Evolutionary conservation across 2,329 filamentous ascomycete genomes (phyloP).

Genomic region (Colletotrichum sp.): DNA sequence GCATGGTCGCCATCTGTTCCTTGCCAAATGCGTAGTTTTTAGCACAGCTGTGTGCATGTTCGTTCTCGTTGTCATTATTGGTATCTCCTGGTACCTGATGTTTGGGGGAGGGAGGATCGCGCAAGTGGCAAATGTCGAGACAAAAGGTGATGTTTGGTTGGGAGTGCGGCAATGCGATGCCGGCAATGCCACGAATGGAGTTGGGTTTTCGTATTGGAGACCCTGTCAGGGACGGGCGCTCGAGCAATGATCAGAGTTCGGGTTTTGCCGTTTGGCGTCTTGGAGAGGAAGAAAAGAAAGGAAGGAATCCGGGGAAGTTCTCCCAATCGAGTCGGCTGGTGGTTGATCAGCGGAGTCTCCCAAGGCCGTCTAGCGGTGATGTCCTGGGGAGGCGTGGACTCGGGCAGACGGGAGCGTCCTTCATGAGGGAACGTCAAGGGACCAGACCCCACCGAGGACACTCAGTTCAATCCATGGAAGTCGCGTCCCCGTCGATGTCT

Average conservation of each 20-base stretch:
- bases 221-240: neutral
- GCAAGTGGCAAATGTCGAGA: neutral
- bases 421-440: neutral
- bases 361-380: neutral
- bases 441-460: neutral
- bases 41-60: neutral
- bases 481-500: neutral
- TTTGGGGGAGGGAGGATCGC: neutral
- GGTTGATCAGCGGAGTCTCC: conserved; percentile 15
- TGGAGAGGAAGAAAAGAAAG: neutral
- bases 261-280: neutral
- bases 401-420: neutral
- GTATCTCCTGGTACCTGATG: neutral
- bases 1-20: neutral
- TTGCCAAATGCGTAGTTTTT: neutral
- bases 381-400: neutral
- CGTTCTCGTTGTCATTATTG: neutral
- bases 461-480: neutral
- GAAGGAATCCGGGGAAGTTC: conserved; percentile 11
- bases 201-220: neutral
- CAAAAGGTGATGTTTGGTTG: neutral
- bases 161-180: neutral
- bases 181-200: neutral
- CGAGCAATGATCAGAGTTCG: neutral
- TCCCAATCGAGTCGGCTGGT: neutral